These are phyloP conservation scores for Rubia yunnanensis DNA, from an alignment of 257 asterid species.

Conservation along the genomic window DNA sequence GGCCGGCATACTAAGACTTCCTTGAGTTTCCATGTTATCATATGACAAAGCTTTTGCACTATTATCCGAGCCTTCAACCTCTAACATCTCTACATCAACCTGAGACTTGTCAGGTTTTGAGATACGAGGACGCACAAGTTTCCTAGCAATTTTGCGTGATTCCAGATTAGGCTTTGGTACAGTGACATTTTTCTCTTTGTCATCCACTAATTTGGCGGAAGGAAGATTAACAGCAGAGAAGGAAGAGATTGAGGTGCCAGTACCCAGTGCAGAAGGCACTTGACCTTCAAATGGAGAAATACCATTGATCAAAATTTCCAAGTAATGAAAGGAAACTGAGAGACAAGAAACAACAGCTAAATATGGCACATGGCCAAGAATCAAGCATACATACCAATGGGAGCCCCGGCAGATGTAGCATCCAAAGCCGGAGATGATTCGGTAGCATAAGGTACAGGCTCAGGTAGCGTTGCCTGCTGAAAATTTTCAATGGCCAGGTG, in stretches of 20 bases:
- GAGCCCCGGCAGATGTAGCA: slow-evolving; percentile 27
- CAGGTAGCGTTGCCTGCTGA: slow-evolving; percentile 49
- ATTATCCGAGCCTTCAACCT: slow-evolving; percentile 44
- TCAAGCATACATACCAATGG: slow-evolving; percentile 1
- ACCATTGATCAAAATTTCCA: not conserved
- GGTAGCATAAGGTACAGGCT: slow-evolving; percentile 28
- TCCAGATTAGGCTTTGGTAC: slow-evolving; percentile 34
- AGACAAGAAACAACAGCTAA: too few relatives aligned
- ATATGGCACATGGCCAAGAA: not conserved
- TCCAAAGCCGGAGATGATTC: slow-evolving; percentile 33
- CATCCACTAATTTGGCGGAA: slow-evolving; percentile 33
- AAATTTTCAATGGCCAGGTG: slow-evolving; percentile 58
- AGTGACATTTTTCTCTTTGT: slow-evolving; percentile 37
- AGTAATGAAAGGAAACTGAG: too few relatives aligned
- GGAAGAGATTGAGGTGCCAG: slow-evolving; percentile 17
- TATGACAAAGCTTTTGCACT: slow-evolving; percentile 23
- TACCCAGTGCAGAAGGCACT: slow-evolving; percentile 21
- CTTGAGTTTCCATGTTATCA: slow-evolving; percentile 41
- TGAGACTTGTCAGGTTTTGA: slow-evolving; percentile 61
- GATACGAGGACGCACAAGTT: slow-evolving; percentile 84
- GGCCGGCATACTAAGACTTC: slow-evolving; percentile 22
- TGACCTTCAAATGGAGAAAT: slow-evolving; percentile 18
- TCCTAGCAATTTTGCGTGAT: slow-evolving; percentile 52
- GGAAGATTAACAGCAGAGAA: slow-evolving; percentile 21
- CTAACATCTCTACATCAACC: slow-evolving; percentile 69